Evolutionary conservation across 371 early-diverging fungal genomes (phyloP).

Genomic region (Apophysomyces variabilis): DNA sequence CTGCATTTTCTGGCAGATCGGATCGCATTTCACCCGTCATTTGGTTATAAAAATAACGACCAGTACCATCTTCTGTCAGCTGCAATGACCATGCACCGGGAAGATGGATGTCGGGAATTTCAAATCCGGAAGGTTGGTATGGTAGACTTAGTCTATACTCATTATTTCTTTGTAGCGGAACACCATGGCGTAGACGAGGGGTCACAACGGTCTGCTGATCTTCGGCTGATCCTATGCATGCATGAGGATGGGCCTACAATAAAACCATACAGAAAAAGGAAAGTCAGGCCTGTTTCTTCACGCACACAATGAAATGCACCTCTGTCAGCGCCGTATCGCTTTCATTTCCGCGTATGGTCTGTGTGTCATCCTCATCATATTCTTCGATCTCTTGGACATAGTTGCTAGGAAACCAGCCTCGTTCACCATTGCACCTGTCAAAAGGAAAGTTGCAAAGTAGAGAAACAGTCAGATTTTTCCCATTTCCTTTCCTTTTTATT

Average conservation of each 20-base stretch:
- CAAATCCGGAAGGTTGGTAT: conserved; percentile 15
- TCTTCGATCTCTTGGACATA: conserved; percentile 67
- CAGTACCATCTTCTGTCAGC: conserved; percentile 50
- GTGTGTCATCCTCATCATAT: conserved; percentile 26
- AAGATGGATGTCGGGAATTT: conserved; percentile 15
- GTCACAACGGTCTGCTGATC: conserved; percentile 7
- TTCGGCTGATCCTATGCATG: conserved; percentile 12
- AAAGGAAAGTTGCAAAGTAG: neutral
- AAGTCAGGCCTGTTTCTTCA: conserved; percentile 7
- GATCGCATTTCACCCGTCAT: conserved; percentile 54
- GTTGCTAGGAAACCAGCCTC: conserved; percentile 92
- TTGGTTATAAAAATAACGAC: conserved; percentile 50
- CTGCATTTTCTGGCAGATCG: conserved; percentile 39
- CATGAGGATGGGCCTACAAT: conserved; percentile 8
- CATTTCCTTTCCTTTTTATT: too few relatives aligned
- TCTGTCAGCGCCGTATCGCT: conserved; percentile 6
- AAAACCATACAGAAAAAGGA: conserved; percentile 3
- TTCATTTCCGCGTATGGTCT: conserved; percentile 12
- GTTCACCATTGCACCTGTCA: conserved; percentile 56
- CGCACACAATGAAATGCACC: conserved; percentile 10
- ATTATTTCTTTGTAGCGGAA: conserved; percentile 28
- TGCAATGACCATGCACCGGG: conserved; percentile 54
- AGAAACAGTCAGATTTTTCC: neutral
- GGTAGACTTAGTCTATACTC: conserved; percentile 32
- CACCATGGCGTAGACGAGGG: conserved; percentile 17